phyloP scores from a whole-genome alignment of 1,284 basidiomycete genomes.

The Puccinia novopanici region DNA sequence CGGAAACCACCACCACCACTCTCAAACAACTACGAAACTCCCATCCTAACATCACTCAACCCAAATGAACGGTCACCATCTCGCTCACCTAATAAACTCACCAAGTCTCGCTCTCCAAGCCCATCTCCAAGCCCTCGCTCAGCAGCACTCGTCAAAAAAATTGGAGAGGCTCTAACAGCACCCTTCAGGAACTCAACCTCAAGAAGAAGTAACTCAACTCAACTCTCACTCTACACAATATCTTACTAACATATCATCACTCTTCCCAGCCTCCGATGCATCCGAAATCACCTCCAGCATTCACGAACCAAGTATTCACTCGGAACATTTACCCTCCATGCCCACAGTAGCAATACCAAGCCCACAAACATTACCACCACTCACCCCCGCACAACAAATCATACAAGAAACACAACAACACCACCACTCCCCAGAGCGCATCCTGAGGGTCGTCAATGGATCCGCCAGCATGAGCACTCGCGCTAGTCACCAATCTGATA shows the following conservation, averaged over 20 bases:
- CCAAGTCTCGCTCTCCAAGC: too few relatives aligned
- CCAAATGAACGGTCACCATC: conserved; percentile 11
- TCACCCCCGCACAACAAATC: conserved; percentile 17
- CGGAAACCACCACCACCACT: conserved; percentile 37
- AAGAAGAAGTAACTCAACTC: conserved; percentile 20
- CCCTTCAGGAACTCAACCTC: conserved; percentile 37
- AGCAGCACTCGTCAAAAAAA: conserved; percentile 17
- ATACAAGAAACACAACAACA: not conserved
- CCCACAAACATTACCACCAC: not conserved
- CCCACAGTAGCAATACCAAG: not conserved
- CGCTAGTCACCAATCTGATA: not conserved
- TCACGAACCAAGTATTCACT: not conserved
- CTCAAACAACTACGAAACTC: not conserved
- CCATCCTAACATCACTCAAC: not conserved
- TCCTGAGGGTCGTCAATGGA: conserved; percentile 42
- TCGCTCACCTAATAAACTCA: not conserved
- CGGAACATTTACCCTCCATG: conserved; percentile 39
- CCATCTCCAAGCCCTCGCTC: conserved; percentile 20
- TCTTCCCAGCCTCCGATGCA: conserved; percentile 35
- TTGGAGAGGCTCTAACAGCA: conserved; percentile 32
- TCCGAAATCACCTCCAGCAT: conserved; percentile 26
- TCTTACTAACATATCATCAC: not conserved
- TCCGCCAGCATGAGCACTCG: conserved; percentile 16
- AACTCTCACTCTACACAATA: not conserved
- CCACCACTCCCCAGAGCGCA: conserved; percentile 6